Percentiles rank a stretch among this genome's conserved stretches.
phyloP scores from a whole-genome alignment of 768 basidiomycete genomes.

The Boletus bicolor region DNA sequence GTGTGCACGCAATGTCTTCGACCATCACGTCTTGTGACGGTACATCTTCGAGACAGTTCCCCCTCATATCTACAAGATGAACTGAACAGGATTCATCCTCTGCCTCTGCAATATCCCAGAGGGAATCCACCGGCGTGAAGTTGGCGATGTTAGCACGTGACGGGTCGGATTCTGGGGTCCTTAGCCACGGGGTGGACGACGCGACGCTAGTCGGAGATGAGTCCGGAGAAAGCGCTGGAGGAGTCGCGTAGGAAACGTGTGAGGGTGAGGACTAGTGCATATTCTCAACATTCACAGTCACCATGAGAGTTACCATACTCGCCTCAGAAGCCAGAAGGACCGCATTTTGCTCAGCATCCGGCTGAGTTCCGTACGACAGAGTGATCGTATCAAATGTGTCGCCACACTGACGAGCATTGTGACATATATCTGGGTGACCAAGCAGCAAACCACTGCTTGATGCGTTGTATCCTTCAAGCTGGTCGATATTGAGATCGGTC shows the following conservation, averaged over 20 bases:
- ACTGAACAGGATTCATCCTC: background rate
- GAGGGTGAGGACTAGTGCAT: background rate
- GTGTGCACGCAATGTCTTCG: conserved; percentile 23
- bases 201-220: conserved; percentile 20
- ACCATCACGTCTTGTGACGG: conserved; percentile 6
- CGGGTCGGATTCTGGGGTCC: conserved; percentile 14
- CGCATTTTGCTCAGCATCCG: background rate
- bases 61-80: conserved; percentile 15
- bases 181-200: conserved; percentile 23
- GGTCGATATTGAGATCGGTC: background rate
- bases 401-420: background rate
- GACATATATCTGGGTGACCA: background rate
- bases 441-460: conserved; percentile 15
- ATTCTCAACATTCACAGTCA: background rate
- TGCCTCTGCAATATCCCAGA: conserved; percentile 1
- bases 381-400: background rate
- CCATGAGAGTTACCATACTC: conserved; percentile 1
- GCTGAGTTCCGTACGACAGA: background rate
- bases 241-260: background rate
- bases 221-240: conserved; percentile 25
- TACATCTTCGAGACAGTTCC: conserved; percentile 16
- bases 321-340: background rate
- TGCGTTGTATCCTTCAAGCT: background rate
- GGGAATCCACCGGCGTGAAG: background rate
- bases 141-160: background rate